Evolutionary conservation across 2,329 filamentous ascomycete species (phyloP), one percentile per base, ranked within the genome.

Genomic region (Ambrosiella xylebori): DNA sequence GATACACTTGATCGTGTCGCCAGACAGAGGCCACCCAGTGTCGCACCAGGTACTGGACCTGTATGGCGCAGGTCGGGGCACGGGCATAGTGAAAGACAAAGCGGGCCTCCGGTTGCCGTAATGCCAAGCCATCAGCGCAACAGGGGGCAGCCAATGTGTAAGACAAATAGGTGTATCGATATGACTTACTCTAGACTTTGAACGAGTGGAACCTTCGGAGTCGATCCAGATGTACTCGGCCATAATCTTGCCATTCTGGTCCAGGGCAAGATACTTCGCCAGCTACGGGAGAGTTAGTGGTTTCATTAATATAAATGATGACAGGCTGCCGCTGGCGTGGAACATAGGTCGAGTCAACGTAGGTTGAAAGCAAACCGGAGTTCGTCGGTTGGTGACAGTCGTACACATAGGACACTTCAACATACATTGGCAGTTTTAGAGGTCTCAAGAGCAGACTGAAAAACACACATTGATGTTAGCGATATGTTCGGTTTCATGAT

Each of bases 181-280:
- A 62, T 27, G 27, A 27, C 88, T 78, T 78, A 96, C 91, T 80
- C 89, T 94, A 69, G 86, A 91, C 79, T 97, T 98, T 71, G 89
- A 95, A 68, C 93, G 89, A 66, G 87, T 80, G 68, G 85, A 84
- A 70, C 90, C 89, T 64, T 75, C 73, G 64, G 86, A 78, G 69
- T 96, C 90, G 70, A 96, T 85, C 91, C 91, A 96, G 78, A 96
- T 83, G 75, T 96, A 96, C 76, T 96, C 91, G 69, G 89, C 91
- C 73, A 95, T 93, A 69, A 94, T 78, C 66, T 75, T 76, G 71
- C 89, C 90, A 72, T 85, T 87, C 77, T 97, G 91, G 71, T 89
- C 85, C 67, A 97, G 86, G 68, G 78, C 77, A 74, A 93, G 82
- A 80, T 91, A 97, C 75, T 96, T 96, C 72, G 85, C 76, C 72